Base-by-base conservation (phyloP, 2,329 filamentous ascomycete species). In the Epichloe hybrida region DNA sequence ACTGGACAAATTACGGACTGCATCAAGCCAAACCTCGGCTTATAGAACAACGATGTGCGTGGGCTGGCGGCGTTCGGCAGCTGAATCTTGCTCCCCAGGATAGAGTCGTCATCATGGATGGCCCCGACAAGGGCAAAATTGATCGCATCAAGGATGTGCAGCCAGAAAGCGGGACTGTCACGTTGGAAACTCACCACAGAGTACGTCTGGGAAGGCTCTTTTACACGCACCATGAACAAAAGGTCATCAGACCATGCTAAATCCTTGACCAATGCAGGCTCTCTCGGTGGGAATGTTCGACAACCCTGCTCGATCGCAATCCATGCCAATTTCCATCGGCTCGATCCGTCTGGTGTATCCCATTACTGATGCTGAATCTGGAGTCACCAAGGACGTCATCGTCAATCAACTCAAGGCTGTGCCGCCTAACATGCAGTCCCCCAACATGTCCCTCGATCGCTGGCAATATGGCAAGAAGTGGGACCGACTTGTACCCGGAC, bases 321-420 rank as follows among this genome's bases (percentile, higher is more conserved):
- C 64, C 2, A 63, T 68, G 60, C 67, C 81, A 35, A 65, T 95
- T 35, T 75, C 84, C 49, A 74, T 94, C 60, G 76, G 79, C 36
- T 74, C 86, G 54, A 74, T 97, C 56, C 86, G 88, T 52, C 86
- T 96, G 36, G 88, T 97, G 46, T 81, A 87, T 62, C 82, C 87
- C 21, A 72, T 94, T 50, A 72, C 73, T 47, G 79, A 93, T 64
- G 74, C 79, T 15, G 67, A 70, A 55, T 86, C 84, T 12, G 82
- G 83, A 61, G 60, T 69, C 31, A 76, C 76, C 43, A 79, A 80
- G 62, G 90, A 97, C 64, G 81, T 86, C 53, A 76, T 95, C 59
- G 81, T 95, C 64, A 80, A 87, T 63, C 75, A 86, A 64, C 71
- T 93, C 51, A 74, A 78, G 56, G 74, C 76, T 43, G 68, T 71